Evolutionary conservation across 345 rosid species (phyloP).

Genomic region (Hibiscus tridactylites): DNA sequence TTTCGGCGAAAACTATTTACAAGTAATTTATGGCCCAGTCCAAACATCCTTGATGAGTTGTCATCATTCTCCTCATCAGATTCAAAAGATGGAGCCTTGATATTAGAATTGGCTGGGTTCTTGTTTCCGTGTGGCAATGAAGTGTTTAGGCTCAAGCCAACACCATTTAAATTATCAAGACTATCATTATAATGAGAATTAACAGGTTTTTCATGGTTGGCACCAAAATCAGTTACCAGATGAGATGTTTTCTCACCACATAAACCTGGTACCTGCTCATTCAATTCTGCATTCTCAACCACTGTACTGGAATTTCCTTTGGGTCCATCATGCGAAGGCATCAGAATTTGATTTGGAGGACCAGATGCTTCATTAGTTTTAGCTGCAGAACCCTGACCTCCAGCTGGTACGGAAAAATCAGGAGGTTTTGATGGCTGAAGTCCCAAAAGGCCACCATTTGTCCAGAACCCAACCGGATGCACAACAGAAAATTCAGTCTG

Average conservation of each 20-base stretch:
- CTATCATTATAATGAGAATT: slow-evolving; percentile 22
- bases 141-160: slow-evolving; percentile 14
- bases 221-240: slow-evolving; percentile 23
- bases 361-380: slow-evolving; percentile 16
- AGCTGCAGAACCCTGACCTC: slow-evolving; percentile 18
- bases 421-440: slow-evolving; percentile 93
- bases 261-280: slow-evolving; percentile 15
- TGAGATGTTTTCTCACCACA: slow-evolving; percentile 18
- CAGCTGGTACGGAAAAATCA: slow-evolving; percentile 51
- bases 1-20: slow-evolving; percentile 50
- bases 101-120: slow-evolving; percentile 15
- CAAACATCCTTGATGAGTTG: slow-evolving; percentile 44
- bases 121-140: slow-evolving; percentile 25
- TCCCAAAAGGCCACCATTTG: slow-evolving; percentile 88
- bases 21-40: slow-evolving; percentile 58
- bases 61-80: slow-evolving; percentile 29
- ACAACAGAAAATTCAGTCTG: slow-evolving; percentile 26
- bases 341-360: slow-evolving; percentile 15
- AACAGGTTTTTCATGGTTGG: slow-evolving; percentile 17
- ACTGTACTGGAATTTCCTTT: slow-evolving; percentile 21
- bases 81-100: slow-evolving; percentile 23
- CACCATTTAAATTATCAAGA: slow-evolving; percentile 18
- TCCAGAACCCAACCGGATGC: slow-evolving; percentile 66
- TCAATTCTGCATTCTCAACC: slow-evolving; percentile 21
- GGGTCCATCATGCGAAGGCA: slow-evolving; percentile 14